These are phyloP conservation scores for Thermothielavioides terrestris DNA, from an alignment of 495 filamentous ascomycete genomes.

Conservation along the genomic window DNA sequence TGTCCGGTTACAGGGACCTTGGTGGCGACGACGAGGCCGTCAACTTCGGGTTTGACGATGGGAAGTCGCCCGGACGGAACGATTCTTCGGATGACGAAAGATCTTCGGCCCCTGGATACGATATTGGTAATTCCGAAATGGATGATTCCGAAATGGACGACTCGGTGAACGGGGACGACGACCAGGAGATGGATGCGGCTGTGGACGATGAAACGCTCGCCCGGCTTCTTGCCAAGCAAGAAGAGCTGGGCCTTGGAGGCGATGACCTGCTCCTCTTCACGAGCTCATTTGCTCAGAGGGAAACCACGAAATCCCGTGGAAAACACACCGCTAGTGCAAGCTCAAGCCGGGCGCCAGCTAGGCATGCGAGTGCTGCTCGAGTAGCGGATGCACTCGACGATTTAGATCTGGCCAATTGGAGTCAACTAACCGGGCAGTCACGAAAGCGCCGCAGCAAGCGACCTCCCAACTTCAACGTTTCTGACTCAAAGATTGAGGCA, in stretches of 20 bases:
- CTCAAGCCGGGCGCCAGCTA: neutral
- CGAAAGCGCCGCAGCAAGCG: slow-evolving; percentile 46
- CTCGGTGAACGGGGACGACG: slow-evolving; percentile 31
- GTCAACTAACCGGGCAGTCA: slow-evolving; percentile 40
- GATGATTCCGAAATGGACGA: slow-evolving; percentile 25
- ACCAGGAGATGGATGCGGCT: slow-evolving; percentile 22
- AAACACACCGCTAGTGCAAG: neutral
- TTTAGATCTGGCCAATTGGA: slow-evolving; percentile 77
- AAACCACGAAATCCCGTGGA: neutral
- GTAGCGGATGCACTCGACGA: slow-evolving; percentile 69
- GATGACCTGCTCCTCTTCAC: slow-evolving; percentile 52
- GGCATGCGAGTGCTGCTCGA: slow-evolving; percentile 47
- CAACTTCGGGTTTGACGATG: slow-evolving; percentile 15
- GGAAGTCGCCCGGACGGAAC: neutral
- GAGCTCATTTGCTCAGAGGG: slow-evolving; percentile 12
- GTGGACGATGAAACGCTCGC: slow-evolving; percentile 54
- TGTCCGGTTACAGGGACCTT: slow-evolving; percentile 36
- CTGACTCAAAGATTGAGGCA: slow-evolving; percentile 66
- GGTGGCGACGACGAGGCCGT: slow-evolving; percentile 34
- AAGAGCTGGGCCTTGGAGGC: slow-evolving; percentile 53
- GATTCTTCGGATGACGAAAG: slow-evolving; percentile 13
- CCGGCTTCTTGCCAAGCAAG: slow-evolving; percentile 53
- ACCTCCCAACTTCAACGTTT: slow-evolving; percentile 45
- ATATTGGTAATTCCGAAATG: neutral
- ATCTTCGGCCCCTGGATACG: no score